Evolutionary conservation across 306 rosid species (phyloP).

Genomic region (Gastrolobium bilobum): DNA sequence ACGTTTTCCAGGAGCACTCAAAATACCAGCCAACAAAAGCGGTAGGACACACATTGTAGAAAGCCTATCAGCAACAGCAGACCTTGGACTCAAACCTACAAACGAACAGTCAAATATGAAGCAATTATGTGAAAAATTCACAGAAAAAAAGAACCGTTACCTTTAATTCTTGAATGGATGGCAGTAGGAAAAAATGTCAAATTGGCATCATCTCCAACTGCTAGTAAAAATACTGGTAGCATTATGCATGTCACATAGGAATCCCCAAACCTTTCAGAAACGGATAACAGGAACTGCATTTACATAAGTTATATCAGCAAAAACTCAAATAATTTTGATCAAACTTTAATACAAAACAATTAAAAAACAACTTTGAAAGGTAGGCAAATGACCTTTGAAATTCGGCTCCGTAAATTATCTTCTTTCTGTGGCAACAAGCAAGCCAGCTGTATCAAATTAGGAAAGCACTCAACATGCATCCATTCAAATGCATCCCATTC

Average conservation of each 20-base stretch:
- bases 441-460: slow-evolving; percentile 83
- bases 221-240: slow-evolving; percentile 86
- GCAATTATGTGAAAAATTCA: slow-evolving; percentile 42
- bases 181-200: slow-evolving; percentile 79
- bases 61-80: slow-evolving; percentile 78
- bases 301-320: slow-evolving; percentile 49
- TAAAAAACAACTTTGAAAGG: slow-evolving; percentile 32
- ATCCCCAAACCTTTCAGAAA: slow-evolving; percentile 85
- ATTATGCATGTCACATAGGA: slow-evolving; percentile 81
- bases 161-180: slow-evolving; percentile 80
- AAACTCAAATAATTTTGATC: slow-evolving; percentile 14
- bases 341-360: slow-evolving; percentile 17
- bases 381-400: slow-evolving; percentile 72
- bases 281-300: slow-evolving; percentile 87
- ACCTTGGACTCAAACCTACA: slow-evolving; percentile 85
- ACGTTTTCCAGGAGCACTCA: slow-evolving; percentile 79
- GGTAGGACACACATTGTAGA: slow-evolving; percentile 91
- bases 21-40: slow-evolving; percentile 88
- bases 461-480: slow-evolving; percentile 91
- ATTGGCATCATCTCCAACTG: slow-evolving; percentile 82
- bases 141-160: slow-evolving; percentile 49
- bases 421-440: slow-evolving; percentile 93
- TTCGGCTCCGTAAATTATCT: slow-evolving; percentile 81
- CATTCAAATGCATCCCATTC: slow-evolving; percentile 94
- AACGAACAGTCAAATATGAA: slow-evolving; percentile 47